A percentile compares a stretch with the other conserved stretches of the same genome.
phyloP scores from a whole-genome alignment of 2,329 filamentous ascomycete species.

The Botrytis medusae region DNA sequence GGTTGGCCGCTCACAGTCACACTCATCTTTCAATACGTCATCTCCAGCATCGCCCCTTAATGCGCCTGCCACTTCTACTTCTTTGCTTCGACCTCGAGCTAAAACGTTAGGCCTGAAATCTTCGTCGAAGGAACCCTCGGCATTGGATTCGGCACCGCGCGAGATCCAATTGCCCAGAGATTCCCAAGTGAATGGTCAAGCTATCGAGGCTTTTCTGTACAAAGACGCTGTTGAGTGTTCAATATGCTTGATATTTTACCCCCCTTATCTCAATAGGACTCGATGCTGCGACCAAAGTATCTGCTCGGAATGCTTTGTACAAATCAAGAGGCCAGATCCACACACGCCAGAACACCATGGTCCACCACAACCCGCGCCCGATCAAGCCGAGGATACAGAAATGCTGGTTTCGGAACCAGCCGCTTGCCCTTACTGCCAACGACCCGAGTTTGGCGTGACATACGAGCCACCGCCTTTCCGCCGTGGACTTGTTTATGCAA shows the following conservation, averaged over 20 bases:
- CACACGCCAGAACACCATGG: constrained; percentile 69
- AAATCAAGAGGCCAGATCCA: constrained; percentile 93
- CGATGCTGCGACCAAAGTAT: constrained; percentile 95
- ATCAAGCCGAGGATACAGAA: constrained; percentile 45
- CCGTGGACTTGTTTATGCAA: constrained; percentile 72
- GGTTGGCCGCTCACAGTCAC: constrained; percentile 56
- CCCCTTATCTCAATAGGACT: constrained; percentile 89
- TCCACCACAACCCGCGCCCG: constrained; percentile 31
- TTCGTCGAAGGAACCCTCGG: constrained; percentile 70
- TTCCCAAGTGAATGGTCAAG: constrained; percentile 90
- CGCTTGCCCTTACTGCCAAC: constrained; percentile 91
- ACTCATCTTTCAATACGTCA: constrained; percentile 59
- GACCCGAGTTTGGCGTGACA: constrained; percentile 93
- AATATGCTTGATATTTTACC: constrained; percentile 95
- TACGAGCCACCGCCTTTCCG: constrained; percentile 89
- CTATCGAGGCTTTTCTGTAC: constrained; percentile 89
- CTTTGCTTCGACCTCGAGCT: constrained; percentile 76
- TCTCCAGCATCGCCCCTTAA: constrained; percentile 53
- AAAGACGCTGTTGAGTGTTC: constrained; percentile 89
- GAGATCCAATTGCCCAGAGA: constrained; percentile 80
- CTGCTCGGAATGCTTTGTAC: constrained; percentile 97
- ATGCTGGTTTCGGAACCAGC: constrained; percentile 88
- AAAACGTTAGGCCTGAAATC: constrained; percentile 83
- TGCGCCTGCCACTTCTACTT: constrained; percentile 47
- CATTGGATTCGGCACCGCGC: constrained; percentile 69